phyloP scores from a whole-genome alignment of 441 rosid genomes.

The Adansonia madagascariensis region DNA sequence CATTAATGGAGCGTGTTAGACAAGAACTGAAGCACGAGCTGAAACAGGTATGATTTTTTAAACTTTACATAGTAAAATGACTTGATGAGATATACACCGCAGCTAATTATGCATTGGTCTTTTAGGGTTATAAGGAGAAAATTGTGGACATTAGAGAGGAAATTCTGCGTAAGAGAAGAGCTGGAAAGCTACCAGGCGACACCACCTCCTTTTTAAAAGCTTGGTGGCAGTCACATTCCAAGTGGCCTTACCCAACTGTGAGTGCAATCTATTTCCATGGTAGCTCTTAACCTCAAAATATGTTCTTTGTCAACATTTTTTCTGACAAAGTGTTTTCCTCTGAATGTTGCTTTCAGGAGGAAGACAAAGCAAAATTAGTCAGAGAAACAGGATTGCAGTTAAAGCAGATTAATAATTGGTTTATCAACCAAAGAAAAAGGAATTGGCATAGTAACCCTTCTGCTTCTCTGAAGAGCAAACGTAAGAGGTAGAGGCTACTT shows the following conservation, averaged over 20 bases:
- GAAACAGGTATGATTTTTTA: conserved; percentile 39
- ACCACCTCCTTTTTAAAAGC: conserved; percentile 46
- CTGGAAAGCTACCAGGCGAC: conserved; percentile 53
- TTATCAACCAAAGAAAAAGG: conserved; percentile 54
- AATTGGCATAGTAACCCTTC: conserved; percentile 48
- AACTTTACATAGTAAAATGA: neutral
- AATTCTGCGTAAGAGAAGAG: conserved; percentile 53
- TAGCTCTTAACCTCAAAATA: neutral
- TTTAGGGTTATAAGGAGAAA: conserved; percentile 51
- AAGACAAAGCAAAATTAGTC: conserved; percentile 46
- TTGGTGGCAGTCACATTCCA: conserved; percentile 54
- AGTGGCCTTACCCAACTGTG: conserved; percentile 60
- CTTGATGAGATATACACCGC: neutral
- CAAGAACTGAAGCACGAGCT: conserved; percentile 54
- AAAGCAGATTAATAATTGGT: conserved; percentile 52
- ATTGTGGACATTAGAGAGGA: conserved; percentile 51
- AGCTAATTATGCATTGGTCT: conserved; percentile 23
- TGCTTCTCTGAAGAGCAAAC: conserved; percentile 42
- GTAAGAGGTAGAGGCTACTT: conserved; percentile 40
- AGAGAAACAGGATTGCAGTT: conserved; percentile 48
- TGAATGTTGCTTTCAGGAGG: conserved; percentile 37
- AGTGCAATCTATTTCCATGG: conserved; percentile 4
- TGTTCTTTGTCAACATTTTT: neutral
- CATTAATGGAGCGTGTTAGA: conserved; percentile 51
- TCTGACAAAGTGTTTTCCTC: neutral